These are phyloP conservation scores for Arabis hirsuta DNA, from an alignment of 345 rosid species.

Conservation along the genomic window DNA sequence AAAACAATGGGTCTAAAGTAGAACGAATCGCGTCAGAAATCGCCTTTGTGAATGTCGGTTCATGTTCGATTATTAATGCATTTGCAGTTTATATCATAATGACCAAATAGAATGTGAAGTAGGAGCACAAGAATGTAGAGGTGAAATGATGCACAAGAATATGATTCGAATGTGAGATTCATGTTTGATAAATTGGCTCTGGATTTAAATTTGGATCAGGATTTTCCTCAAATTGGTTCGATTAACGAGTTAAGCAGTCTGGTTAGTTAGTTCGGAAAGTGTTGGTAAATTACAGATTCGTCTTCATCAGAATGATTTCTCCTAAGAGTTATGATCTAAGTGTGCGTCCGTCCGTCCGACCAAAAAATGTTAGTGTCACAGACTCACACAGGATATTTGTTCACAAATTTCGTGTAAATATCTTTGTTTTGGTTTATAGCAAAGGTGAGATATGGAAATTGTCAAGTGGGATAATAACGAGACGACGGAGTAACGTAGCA, in stretches of 20 bases:
- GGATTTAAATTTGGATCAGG: neutral
- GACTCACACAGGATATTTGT: neutral
- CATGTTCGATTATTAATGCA: too few species aligned
- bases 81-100: neutral
- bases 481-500: constrained; percentile 32
- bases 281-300: neutral
- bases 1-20: neutral
- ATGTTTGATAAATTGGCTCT: neutral
- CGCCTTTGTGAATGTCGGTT: neutral
- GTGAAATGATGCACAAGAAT: neutral
- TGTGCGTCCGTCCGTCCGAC: neutral
- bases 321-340: neutral
- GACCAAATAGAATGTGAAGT: neutral
- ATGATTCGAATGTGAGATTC: neutral
- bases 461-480: constrained; percentile 14
- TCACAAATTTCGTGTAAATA: constrained; percentile 18
- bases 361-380: neutral
- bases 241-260: neutral
- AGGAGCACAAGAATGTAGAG: neutral
- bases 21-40: neutral
- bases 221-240: constrained; percentile 6
- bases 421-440: neutral
- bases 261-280: neutral
- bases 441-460: neutral
- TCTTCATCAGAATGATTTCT: neutral